Evolutionary conservation across 441 rosid genomes (phyloP), one percentile per base, ranked within the genome.

Genomic region (Corymbia calophylla): DNA sequence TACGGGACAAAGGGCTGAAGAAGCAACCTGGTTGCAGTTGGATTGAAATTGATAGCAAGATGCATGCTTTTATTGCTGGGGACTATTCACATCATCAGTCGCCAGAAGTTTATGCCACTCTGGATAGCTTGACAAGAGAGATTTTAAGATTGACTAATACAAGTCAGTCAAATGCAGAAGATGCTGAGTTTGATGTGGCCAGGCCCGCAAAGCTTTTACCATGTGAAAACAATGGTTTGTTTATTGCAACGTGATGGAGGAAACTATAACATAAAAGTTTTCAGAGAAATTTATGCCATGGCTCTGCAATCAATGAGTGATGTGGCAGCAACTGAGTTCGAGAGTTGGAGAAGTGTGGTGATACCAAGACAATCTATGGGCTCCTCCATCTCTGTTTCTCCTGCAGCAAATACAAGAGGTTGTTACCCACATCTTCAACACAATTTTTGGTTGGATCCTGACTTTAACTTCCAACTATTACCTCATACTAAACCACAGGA

Each of bases 21-120:
- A 93, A 93, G 66, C 88, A 64, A 49, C 93, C 93, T 86, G 94
- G 94, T 49, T 93, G 93, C 92, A 93, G 94, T 88, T 93, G 93
- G 94, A 88, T 93, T 84, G 92, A 91, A 87, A 87, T 93, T 54
- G 87, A 87, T 88, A 84, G 89, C 70, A 86, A 87, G 31, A 81
- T 89, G 5, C 90, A 90, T 62, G 68, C 60, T 6, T 92, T 93
- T 82, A 84, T 87, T 87, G 92, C 92, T 32, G 89, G 92, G 31
- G 92, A 92, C 89, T n/a, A 85, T 58, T 89, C 92, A 44, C 92
- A 93, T 80, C 84, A 9, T 49, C 90, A 91, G 73, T 91, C 90
- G 6, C 70, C 87, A 14, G 91, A 90, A 54, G 91, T 92, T 80
- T 89, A 91, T 68, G 86, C 89, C 39, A 64, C 62, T 32, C 80